A percentile compares a stretch with the other conserved stretches of the same genome.
Conservation (phyloP, 768 basidiomycete species). For the Pholiota conissans region DNA sequence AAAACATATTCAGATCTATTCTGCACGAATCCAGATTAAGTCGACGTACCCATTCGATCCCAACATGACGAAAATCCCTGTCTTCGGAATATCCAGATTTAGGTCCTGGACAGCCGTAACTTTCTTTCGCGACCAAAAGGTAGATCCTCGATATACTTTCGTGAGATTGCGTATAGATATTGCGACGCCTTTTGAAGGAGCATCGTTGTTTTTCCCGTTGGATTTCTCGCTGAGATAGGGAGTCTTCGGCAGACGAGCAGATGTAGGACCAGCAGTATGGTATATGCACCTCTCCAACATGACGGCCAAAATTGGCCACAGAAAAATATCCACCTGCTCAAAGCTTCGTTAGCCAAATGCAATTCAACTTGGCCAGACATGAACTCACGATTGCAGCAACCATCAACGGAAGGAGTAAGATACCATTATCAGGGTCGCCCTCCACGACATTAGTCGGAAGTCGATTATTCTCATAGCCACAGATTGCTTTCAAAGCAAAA, state of each 20-base stretch:
- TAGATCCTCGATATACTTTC: constrained; percentile 56
- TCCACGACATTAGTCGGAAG: constrained; percentile 51
- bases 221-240: constrained; percentile 25
- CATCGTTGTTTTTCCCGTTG: not conserved
- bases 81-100: constrained; percentile 66
- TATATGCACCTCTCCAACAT: constrained; percentile 66
- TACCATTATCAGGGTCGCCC: constrained; percentile 56
- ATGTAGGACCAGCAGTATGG: constrained; percentile 36
- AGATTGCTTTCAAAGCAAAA: constrained; percentile 68
- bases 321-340: constrained; percentile 61
- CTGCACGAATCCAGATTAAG: not conserved
- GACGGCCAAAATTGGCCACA: constrained; percentile 70
- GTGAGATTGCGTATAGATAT: constrained; percentile 62
- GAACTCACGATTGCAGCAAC: constrained; percentile 62
- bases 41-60: constrained; percentile 64
- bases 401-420: constrained; percentile 58
- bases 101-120: constrained; percentile 70
- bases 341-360: not conserved
- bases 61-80: constrained; percentile 72
- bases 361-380: not conserved
- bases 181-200: constrained; percentile 39
- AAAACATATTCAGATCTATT: not conserved
- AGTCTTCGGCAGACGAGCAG: not conserved
- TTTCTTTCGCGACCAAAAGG: constrained; percentile 41
- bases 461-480: constrained; percentile 63